Evolutionary conservation across 768 basidiomycete species (phyloP).

Genomic region (Naganishia vaughanmartiniae): DNA sequence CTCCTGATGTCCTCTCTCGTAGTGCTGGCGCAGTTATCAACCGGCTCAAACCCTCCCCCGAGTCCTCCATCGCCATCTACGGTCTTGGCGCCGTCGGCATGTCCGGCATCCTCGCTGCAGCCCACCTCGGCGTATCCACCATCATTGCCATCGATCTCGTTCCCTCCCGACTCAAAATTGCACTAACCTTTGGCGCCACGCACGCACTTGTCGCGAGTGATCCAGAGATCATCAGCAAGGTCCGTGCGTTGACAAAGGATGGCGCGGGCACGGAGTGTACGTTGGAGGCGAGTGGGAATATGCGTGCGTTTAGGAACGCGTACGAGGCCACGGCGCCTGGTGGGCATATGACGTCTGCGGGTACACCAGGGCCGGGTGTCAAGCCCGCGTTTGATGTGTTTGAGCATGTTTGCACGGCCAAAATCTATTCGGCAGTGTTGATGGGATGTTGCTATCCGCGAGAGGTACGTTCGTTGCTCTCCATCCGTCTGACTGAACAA

Average conservation of each 20-base stretch:
- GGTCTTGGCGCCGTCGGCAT: constrained; percentile 26
- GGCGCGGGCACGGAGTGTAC: constrained; percentile 14
- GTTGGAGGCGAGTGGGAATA: constrained; percentile 24
- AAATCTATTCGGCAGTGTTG: constrained; percentile 18
- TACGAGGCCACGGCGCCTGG: constrained; percentile 22
- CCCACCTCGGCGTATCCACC: constrained; percentile 3
- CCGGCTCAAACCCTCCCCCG: constrained; percentile 6
- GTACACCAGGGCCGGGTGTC: constrained; percentile 23
- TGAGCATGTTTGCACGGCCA: constrained; percentile 16
- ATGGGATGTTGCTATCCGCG: constrained; percentile 20
- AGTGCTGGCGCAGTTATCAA: constrained; percentile 25
- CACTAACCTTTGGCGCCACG: constrained; percentile 11
- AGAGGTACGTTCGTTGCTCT: neutral
- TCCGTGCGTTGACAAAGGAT: constrained; percentile 6
- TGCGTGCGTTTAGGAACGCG: constrained; percentile 9
- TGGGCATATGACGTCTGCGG: constrained; percentile 9
- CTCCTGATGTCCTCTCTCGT: neutral
- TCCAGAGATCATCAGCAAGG: neutral
- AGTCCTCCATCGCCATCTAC: constrained; percentile 22
- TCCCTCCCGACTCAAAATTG: constrained; percentile 3
- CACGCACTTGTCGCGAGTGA: constrained; percentile 2
- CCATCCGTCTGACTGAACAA: neutral
- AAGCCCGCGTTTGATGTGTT: constrained; percentile 20
- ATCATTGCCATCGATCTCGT: constrained; percentile 27
- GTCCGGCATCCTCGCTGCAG: constrained; percentile 22